Evolutionary conservation across 1,139 yeast species (phyloP).

Genomic region (Taphrina pruni): DNA sequence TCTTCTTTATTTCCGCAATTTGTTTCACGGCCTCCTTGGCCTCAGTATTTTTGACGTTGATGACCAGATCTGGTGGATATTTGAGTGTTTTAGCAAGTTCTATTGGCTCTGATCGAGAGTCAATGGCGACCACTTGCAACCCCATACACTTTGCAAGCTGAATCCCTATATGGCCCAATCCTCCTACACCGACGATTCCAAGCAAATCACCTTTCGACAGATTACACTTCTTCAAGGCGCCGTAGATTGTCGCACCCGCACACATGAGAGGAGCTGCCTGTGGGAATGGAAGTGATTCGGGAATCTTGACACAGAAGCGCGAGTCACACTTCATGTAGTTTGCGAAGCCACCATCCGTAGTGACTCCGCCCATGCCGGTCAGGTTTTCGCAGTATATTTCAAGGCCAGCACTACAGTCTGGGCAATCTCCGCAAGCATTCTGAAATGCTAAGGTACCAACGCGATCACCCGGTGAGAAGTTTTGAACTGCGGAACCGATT

Average conservation of each 20-base stretch:
- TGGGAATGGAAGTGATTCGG: conserved; percentile 73
- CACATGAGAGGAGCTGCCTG: conserved; percentile 75
- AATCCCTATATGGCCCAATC: conserved; percentile 78
- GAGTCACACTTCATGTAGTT: conserved; percentile 87
- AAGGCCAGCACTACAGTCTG: conserved; percentile 27
- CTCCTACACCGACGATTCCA: conserved; percentile 81
- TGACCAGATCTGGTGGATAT: conserved; percentile 24
- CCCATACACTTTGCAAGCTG: conserved; percentile 88
- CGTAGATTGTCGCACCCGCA: conserved; percentile 85
- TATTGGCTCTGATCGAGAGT: conserved; percentile 55
- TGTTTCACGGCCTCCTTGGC: conserved; percentile 15
- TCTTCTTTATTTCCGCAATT: conserved; percentile 12
- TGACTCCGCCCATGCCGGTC: conserved; percentile 28
- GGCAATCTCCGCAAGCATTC: conserved; percentile 22
- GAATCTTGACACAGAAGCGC: conserved; percentile 79
- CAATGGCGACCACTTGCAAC: conserved; percentile 73
- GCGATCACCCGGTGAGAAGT: conserved; percentile 17
- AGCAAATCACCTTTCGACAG: conserved; percentile 78
- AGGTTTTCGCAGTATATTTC: conserved; percentile 28
- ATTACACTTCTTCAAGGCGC: conserved; percentile 75
- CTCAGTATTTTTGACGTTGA: conserved; percentile 14
- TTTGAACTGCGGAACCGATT: neutral
- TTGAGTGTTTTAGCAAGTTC: conserved; percentile 57
- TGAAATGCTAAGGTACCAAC: conserved; percentile 25
- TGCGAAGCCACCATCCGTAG: conserved; percentile 68